Evolutionary conservation across 495 filamentous ascomycete genomes (phyloP).

Genomic region (Parmelia sp.): DNA sequence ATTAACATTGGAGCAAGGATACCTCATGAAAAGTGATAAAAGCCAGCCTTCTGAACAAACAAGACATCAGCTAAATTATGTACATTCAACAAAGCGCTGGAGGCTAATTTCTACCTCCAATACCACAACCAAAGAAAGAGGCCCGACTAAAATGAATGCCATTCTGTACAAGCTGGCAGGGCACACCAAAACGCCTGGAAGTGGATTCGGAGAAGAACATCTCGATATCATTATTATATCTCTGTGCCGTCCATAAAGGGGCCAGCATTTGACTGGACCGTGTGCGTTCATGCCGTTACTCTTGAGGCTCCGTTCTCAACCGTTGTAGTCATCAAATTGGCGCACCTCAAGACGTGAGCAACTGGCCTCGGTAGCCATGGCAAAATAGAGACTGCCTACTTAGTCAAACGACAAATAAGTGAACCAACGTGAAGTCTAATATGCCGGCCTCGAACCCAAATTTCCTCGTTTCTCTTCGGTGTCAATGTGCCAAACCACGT

Average conservation of each 20-base stretch:
- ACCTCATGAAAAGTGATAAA: background rate
- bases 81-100: background rate
- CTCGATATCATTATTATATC: constrained; percentile 5
- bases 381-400: background rate
- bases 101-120: background rate
- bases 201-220: constrained; percentile 1
- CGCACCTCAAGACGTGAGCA: background rate
- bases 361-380: background rate
- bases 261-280: background rate
- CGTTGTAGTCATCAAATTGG: background rate
- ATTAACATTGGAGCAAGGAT: background rate
- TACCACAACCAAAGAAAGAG: background rate
- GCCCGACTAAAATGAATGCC: background rate
- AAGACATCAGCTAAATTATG: background rate
- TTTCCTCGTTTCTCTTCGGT: constrained; percentile 97
- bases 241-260: background rate
- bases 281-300: background rate
- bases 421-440: constrained; percentile 1
- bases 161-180: constrained; percentile 15
- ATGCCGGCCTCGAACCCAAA: constrained; percentile 31
- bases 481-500: constrained; percentile 98
- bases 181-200: constrained; percentile 7
- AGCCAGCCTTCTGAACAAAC: background rate
- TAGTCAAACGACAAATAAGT: constrained; percentile 1
- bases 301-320: background rate